Base-by-base conservation (phyloP, 495 filamentous ascomycete genomes). In the Trypethelium eluteriae region DNA sequence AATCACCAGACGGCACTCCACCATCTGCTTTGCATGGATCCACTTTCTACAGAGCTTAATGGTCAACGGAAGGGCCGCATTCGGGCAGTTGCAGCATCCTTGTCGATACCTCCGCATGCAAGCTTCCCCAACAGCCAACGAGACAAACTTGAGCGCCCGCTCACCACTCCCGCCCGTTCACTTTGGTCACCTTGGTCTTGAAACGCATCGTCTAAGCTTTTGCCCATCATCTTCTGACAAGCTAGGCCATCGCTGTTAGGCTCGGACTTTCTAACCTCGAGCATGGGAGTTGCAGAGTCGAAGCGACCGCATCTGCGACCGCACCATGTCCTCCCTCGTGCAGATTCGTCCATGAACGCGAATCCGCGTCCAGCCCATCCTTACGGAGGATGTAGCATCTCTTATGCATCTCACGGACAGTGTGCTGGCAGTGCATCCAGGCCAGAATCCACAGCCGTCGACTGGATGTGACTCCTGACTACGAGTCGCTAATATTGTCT, bases 251-350 rank as follows among this genome's bases (percentile, higher is more conserved):
- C 41, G 41, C 25, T 25, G 25, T 25, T 25, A 25, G 25, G 25
- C 25, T 25, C 25, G 25, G 25, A 25, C 25, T 25, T 25, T 25
- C 25, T 25, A 25, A 25, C 10, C n/a, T 53, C 5, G 49, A 14
- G 11, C n/a, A n/a, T 14, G n/a, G 49, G 18, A 53, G n/a, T 7
- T 5, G 12, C 5, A 53, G 12, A 5, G n/a, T 5, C 11, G 10
- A 34, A 32, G 32, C 5, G 53, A 59, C 49, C 49, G 53, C 53
- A 59, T 36, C n/a, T 59, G 53, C 53, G 53, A 36, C 53, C 53
- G 5, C 53, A 14, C 53, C 5, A 18, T 9, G 14, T 18, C 7
- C 32, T 7, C 5, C 32, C 32, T 36, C 25, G 53, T 59, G 18
- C 53, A 59, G 41, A 44, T 44, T 44, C 14, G 41, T 44, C 41